Conservation (phyloP, 495 filamentous ascomycete species). For the Cercophora scortea region DNA sequence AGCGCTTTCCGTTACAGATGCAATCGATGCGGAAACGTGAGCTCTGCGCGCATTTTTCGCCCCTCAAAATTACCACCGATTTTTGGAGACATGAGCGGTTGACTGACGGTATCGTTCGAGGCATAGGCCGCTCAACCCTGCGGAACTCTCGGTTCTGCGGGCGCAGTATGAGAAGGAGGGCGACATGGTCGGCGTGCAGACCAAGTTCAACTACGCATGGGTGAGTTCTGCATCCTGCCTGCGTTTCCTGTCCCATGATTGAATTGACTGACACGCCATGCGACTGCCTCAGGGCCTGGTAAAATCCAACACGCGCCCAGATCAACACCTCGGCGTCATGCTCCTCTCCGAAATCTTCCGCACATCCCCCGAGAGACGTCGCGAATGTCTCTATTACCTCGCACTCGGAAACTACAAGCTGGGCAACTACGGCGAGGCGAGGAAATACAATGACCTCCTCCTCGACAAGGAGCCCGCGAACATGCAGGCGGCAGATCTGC, state of each 20-base stretch:
- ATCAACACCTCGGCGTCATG: constrained; percentile 93
- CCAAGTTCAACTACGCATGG: constrained; percentile 99
- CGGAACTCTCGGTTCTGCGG: constrained; percentile 84
- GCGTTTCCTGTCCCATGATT: not conserved
- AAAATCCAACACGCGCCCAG: constrained; percentile 72
- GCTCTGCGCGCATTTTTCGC: constrained; percentile 1
- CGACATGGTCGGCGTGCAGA: constrained; percentile 91
- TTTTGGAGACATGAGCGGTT: not conserved
- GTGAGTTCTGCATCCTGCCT: constrained; percentile 37
- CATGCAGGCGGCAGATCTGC: constrained; percentile 78
- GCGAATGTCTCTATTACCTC: constrained; percentile 97
- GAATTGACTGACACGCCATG: not conserved
- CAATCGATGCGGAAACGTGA: constrained; percentile 94
- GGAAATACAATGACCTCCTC: constrained; percentile 87
- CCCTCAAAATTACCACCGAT: not conserved
- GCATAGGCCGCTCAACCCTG: constrained; percentile 71
- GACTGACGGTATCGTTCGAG: not conserved
- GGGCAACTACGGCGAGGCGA: constrained; percentile 90
- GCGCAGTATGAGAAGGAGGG: constrained; percentile 95
- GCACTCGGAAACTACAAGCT: constrained; percentile 96
- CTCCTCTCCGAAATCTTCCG: constrained; percentile 97
- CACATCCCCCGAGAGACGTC: constrained; percentile 76
- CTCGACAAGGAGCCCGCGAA: constrained; percentile 85
- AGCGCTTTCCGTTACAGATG: constrained; percentile 50
- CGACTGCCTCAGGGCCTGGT: constrained; percentile 65